Evolutionary conservation across 1,139 yeast genomes (phyloP).

Genomic region (Yamadazyma diddensiae): DNA sequence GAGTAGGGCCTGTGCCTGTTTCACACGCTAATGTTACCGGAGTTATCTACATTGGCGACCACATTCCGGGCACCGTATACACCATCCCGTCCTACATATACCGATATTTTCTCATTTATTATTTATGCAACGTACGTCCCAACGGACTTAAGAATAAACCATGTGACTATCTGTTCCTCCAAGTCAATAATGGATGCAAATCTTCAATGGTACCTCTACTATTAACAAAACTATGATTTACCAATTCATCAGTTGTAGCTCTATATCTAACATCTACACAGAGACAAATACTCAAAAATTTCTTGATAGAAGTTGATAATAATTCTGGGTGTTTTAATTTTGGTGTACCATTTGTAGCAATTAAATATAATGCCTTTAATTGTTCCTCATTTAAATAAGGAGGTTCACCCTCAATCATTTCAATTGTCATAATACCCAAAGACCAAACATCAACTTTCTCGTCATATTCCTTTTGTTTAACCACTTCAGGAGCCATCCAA

Average conservation of each 20-base stretch:
- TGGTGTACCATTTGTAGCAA: constrained; percentile 97
- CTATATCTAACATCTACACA: constrained; percentile 94
- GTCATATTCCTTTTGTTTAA: constrained; percentile 92
- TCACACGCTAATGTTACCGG: no score
- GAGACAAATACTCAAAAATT: constrained; percentile 84
- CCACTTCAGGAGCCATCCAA: constrained; percentile 99
- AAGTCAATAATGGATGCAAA: constrained; percentile 66
- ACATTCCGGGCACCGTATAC: no score
- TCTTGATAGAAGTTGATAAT: constrained; percentile 75
- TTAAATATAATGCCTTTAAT: constrained; percentile 54
- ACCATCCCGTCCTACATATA: background rate
- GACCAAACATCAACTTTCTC: constrained; percentile 99
- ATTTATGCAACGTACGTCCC: no score
- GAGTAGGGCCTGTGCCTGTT: no score
- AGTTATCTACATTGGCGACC: no score
- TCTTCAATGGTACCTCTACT: constrained; percentile 48
- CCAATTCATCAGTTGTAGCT: constrained; percentile 84
- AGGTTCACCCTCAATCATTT: constrained; percentile 98
- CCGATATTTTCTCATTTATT: no score
- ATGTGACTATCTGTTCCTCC: constrained; percentile 54
- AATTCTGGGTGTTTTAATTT: constrained; percentile 84
- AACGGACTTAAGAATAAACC: no score
- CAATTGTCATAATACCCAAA: constrained; percentile 95
- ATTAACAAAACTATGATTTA: constrained; percentile 75
- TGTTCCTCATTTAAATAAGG: constrained; percentile 98